phyloP scores from a whole-genome alignment of 495 filamentous ascomycete species.

The Pyrenula massariospora region DNA sequence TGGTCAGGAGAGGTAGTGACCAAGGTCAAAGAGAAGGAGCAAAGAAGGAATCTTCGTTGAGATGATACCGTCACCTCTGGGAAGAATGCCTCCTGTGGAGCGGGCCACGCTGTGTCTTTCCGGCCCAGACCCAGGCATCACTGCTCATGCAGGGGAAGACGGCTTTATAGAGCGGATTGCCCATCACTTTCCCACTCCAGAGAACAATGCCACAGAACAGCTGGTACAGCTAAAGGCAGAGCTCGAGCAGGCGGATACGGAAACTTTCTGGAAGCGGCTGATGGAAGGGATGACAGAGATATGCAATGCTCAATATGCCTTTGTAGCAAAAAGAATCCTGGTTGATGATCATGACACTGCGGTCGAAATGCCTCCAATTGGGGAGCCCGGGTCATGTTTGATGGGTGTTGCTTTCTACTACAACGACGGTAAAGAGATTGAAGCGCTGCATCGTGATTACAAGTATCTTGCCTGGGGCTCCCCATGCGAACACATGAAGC shows the following conservation, averaged over 20 bases:
- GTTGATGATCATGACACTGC: constrained; percentile 31
- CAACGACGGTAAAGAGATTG: constrained; percentile 47
- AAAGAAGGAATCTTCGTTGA: background rate
- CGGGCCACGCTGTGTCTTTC: constrained; percentile 30
- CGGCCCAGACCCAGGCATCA: constrained; percentile 20
- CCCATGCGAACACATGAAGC: constrained; percentile 57
- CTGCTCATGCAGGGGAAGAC: constrained; percentile 34
- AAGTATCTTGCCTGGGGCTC: constrained; percentile 54
- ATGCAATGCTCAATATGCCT: constrained; percentile 56
- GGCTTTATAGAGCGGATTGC: constrained; percentile 33
- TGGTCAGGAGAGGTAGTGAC: too few relatives aligned
- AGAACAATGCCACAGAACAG: constrained; percentile 51
- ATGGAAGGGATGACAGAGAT: constrained; percentile 57
- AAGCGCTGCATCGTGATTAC: constrained; percentile 43
- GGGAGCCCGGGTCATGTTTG: constrained; percentile 40
- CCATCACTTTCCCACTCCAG: constrained; percentile 35
- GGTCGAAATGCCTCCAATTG: constrained; percentile 7
- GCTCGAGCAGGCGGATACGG: constrained; percentile 40
- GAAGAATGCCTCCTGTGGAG: constrained; percentile 1
- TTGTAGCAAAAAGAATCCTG: constrained; percentile 56
- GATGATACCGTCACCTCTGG: background rate
- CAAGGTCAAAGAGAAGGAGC: too few relatives aligned
- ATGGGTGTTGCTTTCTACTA: constrained; percentile 60
- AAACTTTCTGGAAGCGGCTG: constrained; percentile 55
- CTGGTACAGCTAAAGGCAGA: constrained; percentile 51